Conservation (phyloP, 2,329 filamentous ascomycete species). For the Penicillium freii region DNA sequence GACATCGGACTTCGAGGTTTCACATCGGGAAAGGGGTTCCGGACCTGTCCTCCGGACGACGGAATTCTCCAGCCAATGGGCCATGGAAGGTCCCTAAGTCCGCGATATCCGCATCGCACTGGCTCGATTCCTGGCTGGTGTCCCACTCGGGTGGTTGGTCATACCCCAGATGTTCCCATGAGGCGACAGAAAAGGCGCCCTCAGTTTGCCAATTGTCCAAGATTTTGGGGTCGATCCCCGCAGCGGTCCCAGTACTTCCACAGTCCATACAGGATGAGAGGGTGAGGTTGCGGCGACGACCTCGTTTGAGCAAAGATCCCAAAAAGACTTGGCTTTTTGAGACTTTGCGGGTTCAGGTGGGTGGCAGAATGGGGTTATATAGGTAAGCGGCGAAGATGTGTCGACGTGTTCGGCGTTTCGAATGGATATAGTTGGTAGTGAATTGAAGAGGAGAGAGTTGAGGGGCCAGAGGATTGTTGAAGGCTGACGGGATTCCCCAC, state of each 20-base stretch:
- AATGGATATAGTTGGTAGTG: background rate
- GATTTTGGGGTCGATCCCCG: constrained; percentile 45
- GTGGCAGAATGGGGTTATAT: background rate
- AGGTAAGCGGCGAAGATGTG: background rate
- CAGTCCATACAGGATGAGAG: constrained; percentile 38
- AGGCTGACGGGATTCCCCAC: constrained; percentile 25
- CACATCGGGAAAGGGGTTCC: constrained; percentile 7
- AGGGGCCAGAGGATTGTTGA: constrained; percentile 24
- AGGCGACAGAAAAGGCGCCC: constrained; percentile 33
- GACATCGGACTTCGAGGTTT: background rate
- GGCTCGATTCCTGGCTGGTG: constrained; percentile 40
- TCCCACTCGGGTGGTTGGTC: constrained; percentile 41
- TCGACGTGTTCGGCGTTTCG: background rate
- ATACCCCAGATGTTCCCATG: constrained; percentile 39
- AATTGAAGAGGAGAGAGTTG: constrained; percentile 12
- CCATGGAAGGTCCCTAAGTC: constrained; percentile 34
- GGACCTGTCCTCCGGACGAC: constrained; percentile 31
- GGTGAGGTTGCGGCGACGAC: constrained; percentile 16
- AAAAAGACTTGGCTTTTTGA: constrained; percentile 23
- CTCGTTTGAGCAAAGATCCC: constrained; percentile 24
- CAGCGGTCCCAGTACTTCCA: constrained; percentile 36
- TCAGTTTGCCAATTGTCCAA: constrained; percentile 43
- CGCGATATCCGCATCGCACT: constrained; percentile 36
- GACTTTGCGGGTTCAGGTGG: constrained; percentile 13
- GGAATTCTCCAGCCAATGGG: constrained; percentile 28